phyloP scores from a whole-genome alignment of 2,329 filamentous ascomycete species.

The Capronia epimyces region DNA sequence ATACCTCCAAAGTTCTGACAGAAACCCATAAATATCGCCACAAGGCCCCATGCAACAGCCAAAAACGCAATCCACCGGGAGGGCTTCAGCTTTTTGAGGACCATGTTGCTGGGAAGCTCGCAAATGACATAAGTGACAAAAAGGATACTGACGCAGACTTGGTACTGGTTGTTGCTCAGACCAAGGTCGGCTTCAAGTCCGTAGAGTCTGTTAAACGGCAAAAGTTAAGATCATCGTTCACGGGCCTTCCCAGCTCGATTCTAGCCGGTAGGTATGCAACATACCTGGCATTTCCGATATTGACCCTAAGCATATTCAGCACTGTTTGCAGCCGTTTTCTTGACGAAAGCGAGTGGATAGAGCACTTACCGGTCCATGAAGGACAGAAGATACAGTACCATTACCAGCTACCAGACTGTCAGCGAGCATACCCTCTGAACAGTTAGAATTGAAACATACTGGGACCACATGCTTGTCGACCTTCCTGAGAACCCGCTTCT shows the following conservation, averaged over 20 bases:
- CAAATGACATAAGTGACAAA: constrained; percentile 54
- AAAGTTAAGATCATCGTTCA: not conserved
- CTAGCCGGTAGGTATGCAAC: not conserved
- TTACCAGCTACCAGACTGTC: not conserved
- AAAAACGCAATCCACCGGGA: constrained; percentile 46
- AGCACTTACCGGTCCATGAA: not conserved
- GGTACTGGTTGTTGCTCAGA: constrained; percentile 55
- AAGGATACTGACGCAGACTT: constrained; percentile 60
- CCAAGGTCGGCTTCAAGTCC: constrained; percentile 41
- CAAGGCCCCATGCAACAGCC: constrained; percentile 43
- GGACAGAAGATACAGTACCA: not conserved
- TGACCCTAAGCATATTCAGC: not conserved
- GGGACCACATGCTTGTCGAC: not conserved
- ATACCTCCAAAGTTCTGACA: constrained; percentile 45
- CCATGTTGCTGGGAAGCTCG: constrained; percentile 39
- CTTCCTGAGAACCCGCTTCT: not conserved
- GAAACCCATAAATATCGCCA: constrained; percentile 49
- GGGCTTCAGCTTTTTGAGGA: constrained; percentile 46
- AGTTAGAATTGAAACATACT: not conserved
- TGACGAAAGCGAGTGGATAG: too few relatives aligned
- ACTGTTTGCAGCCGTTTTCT: not conserved
- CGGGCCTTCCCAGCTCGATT: not conserved
- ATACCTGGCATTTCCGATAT: not conserved
- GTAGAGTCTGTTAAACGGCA: constrained; percentile 32
- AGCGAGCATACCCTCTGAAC: not conserved